These are phyloP conservation scores for Phytopythium cucurbitacearum DNA, from an alignment of 352 stramenopile genomes.

Conservation along the genomic window DNA sequence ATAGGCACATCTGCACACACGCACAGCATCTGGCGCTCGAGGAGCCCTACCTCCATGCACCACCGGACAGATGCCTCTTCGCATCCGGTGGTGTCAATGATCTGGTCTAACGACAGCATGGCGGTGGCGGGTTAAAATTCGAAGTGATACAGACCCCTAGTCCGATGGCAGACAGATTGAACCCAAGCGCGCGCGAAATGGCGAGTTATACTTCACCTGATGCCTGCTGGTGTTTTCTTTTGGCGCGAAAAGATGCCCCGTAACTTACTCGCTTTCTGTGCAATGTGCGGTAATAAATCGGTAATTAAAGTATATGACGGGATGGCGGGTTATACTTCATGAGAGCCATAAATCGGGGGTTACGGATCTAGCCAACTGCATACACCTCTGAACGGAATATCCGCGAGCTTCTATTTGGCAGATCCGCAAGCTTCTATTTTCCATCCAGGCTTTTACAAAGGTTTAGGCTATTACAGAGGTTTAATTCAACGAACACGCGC, in stretches of 20 bases:
- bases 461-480: no score
- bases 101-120: not conserved
- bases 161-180: not conserved
- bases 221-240: not conserved
- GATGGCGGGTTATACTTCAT: conserved; percentile 1
- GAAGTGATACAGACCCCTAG: not conserved
- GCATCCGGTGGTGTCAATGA: not conserved
- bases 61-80: not conserved
- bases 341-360: no score
- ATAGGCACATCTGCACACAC: not conserved
- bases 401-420: no score
- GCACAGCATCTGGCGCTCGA: conserved; percentile 2
- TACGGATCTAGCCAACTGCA: no score
- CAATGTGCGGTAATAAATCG: not conserved
- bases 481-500: no score
- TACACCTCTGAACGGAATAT: no score
- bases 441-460: no score
- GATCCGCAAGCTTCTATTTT: no score
- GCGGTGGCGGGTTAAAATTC: not conserved
- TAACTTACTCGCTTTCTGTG: not conserved
- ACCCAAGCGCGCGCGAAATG: not conserved
- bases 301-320: not conserved
- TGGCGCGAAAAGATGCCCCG: not conserved
- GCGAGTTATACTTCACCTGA: not conserved
- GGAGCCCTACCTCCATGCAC: conserved; percentile 1